Evolutionary conservation across 805 yeast species (phyloP), one percentile per base, ranked within the genome.

Genomic region (Ogataea naganishii): DNA sequence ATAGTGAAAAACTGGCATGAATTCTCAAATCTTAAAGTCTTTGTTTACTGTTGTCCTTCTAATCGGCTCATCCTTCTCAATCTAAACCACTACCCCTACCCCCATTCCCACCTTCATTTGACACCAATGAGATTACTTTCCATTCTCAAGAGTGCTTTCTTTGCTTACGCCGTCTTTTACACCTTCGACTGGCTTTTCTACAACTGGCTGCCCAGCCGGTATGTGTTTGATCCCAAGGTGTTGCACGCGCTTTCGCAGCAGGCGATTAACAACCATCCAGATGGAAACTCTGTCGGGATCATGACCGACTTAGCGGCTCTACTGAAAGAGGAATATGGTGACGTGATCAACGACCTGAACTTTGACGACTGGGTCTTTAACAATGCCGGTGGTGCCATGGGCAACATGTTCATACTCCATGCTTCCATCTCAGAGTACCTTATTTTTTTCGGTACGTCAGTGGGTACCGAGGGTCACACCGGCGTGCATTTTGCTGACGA

Each of bases 361-460:
- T 63, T 66, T 29, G 80, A 81, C 31, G 89, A 88, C 41, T 92
- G 97, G 97, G 80, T 92, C 30, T 89, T 77, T 72, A 92, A 92
- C 69, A 85, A 84, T 47, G 98, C 98, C 4, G 98, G 98, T 32
- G 95, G 95, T 43, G 97, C 98, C 30, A 92, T 92, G 98, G 92
- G 94, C 15, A 75, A 86, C 32, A 89, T 92, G 97, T 71, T 84
- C 45, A 84, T 92, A 37, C 65, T 89, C 41, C 98, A 92, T 56
- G 96, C 97, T 8, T 92, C 97, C 7, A 66, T 92, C 45, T 66
- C 92, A 6, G 98, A 92, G 60, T 92, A 92, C 53, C 60, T 92
- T 53, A 92, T 92, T 49, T 71, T 92, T 53, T 92, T 92, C 41
- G 98, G 98, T 29, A 71, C 94, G 26, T 84, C 96, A 2, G 70